Evolutionary conservation across 306 rosid genomes (phyloP).

Genomic region (Glycyrrhiza uralensis): DNA sequence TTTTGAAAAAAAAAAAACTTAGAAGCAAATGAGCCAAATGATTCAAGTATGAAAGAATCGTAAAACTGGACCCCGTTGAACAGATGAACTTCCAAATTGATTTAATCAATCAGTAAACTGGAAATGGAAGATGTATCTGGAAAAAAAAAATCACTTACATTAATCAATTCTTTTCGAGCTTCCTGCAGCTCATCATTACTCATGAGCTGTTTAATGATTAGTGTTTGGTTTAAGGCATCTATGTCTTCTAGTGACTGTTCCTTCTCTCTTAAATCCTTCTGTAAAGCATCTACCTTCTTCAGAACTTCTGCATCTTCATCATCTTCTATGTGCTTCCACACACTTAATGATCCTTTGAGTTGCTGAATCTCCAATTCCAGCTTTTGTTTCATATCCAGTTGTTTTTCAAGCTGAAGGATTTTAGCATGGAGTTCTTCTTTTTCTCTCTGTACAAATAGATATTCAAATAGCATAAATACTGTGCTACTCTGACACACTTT

Average conservation of each 20-base stretch:
- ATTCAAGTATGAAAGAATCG: background rate
- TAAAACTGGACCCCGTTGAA: slow-evolving; percentile 15
- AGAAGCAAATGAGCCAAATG: background rate
- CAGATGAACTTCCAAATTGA: slow-evolving; percentile 25
- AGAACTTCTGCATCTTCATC: slow-evolving; percentile 85
- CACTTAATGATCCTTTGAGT: slow-evolving; percentile 69
- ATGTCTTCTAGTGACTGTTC: slow-evolving; percentile 59
- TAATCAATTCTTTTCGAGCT: slow-evolving; percentile 77
- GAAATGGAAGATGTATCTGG: slow-evolving; percentile 10
- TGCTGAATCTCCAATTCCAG: slow-evolving; percentile 91
- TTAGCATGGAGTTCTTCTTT: slow-evolving; percentile 78
- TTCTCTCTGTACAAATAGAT: slow-evolving; percentile 63
- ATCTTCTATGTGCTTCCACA: slow-evolving; percentile 85
- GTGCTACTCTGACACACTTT: slow-evolving; percentile 9
- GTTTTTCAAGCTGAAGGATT: slow-evolving; percentile 71
- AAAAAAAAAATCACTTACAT: slow-evolving; percentile 56
- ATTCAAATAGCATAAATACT: slow-evolving; percentile 31
- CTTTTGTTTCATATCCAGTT: slow-evolving; percentile 82
- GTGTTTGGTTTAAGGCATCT: slow-evolving; percentile 63
- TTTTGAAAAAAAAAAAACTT: too few relatives aligned
- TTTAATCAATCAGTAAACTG: slow-evolving; percentile 11
- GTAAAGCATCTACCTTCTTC: slow-evolving; percentile 64
- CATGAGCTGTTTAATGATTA: slow-evolving; percentile 69
- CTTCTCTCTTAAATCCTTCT: slow-evolving; percentile 69
- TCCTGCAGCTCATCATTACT: slow-evolving; percentile 92